Evolutionary conservation across 768 basidiomycete species (phyloP).

Genomic region (Obba rivulosa): DNA sequence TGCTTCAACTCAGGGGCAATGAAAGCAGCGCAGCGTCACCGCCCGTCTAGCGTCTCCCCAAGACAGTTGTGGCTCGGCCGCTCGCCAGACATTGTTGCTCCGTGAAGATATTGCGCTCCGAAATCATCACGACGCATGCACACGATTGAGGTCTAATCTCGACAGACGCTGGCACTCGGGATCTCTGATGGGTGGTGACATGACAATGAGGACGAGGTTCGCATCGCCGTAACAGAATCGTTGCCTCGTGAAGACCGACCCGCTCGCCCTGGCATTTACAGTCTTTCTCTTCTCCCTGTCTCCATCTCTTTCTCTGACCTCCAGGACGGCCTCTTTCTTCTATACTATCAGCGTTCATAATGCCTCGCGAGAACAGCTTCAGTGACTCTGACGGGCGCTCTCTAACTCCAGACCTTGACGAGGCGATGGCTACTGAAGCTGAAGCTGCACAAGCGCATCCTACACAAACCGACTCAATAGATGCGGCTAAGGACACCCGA

Average conservation of each 20-base stretch:
- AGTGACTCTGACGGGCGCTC: constrained; percentile 62
- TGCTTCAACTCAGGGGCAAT: too few species aligned
- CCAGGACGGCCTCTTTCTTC: too few species aligned
- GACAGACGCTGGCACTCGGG: background rate
- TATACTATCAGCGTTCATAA: constrained; percentile 20
- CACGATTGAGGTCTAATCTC: background rate
- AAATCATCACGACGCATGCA: too few species aligned
- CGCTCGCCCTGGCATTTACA: background rate
- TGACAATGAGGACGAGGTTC: background rate
- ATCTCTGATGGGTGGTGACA: background rate
- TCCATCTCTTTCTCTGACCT: background rate
- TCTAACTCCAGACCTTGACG: constrained; percentile 59
- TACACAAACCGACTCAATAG: too few species aligned
- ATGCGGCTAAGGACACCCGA: background rate
- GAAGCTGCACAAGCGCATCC: constrained; percentile 1
- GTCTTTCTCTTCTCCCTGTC: background rate
- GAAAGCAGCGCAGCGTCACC: too few species aligned
- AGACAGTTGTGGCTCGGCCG: too few species aligned
- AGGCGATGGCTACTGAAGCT: constrained; percentile 22
- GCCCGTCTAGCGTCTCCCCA: too few species aligned
- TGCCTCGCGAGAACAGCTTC: constrained; percentile 68
- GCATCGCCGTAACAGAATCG: too few species aligned
- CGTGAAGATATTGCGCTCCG: too few species aligned
- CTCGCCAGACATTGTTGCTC: too few species aligned
- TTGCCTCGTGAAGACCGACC: too few species aligned